Conservation (phyloP, 257 asterid species). For the Fraxinus anomala region DNA sequence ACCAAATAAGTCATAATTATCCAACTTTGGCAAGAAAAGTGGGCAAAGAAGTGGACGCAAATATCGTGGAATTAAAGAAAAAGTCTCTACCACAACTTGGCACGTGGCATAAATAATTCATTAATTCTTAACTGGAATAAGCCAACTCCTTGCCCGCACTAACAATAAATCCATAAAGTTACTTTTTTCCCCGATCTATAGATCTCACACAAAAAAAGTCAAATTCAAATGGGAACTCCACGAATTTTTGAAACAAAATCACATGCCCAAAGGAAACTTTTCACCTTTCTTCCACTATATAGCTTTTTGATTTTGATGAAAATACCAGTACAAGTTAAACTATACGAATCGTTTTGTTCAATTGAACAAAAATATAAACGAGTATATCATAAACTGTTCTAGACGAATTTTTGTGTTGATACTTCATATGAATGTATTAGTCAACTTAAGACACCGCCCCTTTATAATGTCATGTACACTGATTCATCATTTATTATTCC, state of each 20-base stretch:
- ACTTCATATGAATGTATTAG: no score
- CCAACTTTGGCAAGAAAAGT: not conserved
- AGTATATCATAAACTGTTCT: no score
- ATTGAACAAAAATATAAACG: no score
- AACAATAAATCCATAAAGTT: not conserved
- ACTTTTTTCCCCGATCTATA: not conserved
- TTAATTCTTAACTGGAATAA: conserved; percentile 1
- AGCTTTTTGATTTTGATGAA: no score
- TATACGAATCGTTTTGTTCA: no score
- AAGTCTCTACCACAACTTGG: not conserved
- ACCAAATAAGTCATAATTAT: not conserved
- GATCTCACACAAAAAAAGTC: not conserved
- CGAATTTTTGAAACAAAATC: not conserved
- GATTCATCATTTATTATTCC: no score
- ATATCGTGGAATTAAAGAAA: not conserved
- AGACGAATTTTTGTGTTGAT: no score
- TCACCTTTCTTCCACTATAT: no score
- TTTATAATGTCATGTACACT: no score
- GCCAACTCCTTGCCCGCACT: not conserved
- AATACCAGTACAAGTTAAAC: no score
- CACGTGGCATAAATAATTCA: conserved; percentile 20
- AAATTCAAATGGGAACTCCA: not conserved
- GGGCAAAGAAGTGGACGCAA: not conserved
- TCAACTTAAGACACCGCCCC: no score
- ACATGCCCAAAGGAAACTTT: not conserved